phyloP scores from a whole-genome alignment of 331 rosid species.

The Quercus lobata region DNA sequence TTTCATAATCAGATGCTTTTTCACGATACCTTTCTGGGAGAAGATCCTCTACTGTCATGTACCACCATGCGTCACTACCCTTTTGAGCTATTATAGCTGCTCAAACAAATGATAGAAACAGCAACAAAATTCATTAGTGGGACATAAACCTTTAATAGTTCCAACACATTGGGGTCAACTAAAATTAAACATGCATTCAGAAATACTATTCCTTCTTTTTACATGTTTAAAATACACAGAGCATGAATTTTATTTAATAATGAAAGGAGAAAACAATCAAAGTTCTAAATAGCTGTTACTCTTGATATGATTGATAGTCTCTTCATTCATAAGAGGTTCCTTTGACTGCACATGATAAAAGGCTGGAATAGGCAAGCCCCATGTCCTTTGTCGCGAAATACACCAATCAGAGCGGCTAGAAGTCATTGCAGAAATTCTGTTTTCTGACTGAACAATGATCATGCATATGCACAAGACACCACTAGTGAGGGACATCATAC shows the following conservation, averaged over 20 bases:
- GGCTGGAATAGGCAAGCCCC: constrained; percentile 99
- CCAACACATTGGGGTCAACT: constrained; percentile 3
- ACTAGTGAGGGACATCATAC: constrained; percentile 1
- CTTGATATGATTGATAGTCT: constrained; percentile 73
- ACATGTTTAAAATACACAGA: not conserved
- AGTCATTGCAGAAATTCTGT: constrained; percentile 95
- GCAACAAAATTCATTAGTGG: constrained; percentile 6
- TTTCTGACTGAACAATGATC: constrained; percentile 67
- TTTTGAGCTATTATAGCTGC: constrained; percentile 82
- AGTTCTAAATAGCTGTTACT: constrained; percentile 42
- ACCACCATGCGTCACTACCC: constrained; percentile 99
- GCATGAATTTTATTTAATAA: not conserved
- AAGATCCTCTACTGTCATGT: constrained; percentile 89
- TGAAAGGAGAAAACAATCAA: not conserved
- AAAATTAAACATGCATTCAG: constrained; percentile 5
- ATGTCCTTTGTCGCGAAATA: constrained; percentile 96
- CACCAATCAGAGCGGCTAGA: constrained; percentile 96
- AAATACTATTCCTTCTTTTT: not conserved
- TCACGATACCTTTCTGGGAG: constrained; percentile 76
- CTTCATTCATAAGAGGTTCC: constrained; percentile 96
- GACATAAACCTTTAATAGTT: constrained; percentile 9
- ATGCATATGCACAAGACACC: constrained; percentile 18
- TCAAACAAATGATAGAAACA: constrained; percentile 26
- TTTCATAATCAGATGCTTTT: constrained; percentile 85
- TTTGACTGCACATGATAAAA: constrained; percentile 78